Conservation (phyloP, 2,329 filamentous ascomycete species). For the Penicillium sp. region DNA sequence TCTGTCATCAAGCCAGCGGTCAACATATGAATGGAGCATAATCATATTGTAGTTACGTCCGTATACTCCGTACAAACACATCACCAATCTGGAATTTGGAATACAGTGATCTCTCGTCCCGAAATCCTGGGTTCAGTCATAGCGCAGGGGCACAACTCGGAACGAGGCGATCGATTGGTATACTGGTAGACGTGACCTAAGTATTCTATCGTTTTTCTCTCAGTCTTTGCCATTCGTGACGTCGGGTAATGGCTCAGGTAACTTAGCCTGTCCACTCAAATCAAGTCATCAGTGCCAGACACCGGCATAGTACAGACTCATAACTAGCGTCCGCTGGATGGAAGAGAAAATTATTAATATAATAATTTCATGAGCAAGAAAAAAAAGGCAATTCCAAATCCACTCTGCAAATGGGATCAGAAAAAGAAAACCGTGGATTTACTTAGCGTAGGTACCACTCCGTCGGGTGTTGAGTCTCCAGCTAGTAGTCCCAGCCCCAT, state of each 20-base stretch:
- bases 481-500: not conserved
- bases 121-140: not conserved
- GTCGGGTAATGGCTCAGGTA: not conserved
- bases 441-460: constrained; percentile 16
- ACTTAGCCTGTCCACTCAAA: too few species aligned
- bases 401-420: not conserved
- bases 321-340: too few species aligned
- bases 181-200: not conserved
- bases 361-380: not conserved
- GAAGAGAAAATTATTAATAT: too few species aligned
- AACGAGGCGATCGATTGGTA: constrained; percentile 4
- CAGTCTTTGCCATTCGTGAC: too few species aligned
- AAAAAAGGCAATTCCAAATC: not conserved
- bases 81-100: not conserved
- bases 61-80: too few species aligned
- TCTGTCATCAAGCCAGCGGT: not conserved
- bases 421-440: not conserved
- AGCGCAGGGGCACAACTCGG: not conserved
- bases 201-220: not conserved
- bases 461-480: constrained; percentile 9
- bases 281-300: not conserved
- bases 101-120: not conserved
- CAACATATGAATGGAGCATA: not conserved
- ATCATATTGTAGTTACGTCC: not conserved
- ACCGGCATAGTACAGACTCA: too few species aligned